Conservation (phyloP, 768 basidiomycete genomes). For the Mycena polygramma region DNA sequence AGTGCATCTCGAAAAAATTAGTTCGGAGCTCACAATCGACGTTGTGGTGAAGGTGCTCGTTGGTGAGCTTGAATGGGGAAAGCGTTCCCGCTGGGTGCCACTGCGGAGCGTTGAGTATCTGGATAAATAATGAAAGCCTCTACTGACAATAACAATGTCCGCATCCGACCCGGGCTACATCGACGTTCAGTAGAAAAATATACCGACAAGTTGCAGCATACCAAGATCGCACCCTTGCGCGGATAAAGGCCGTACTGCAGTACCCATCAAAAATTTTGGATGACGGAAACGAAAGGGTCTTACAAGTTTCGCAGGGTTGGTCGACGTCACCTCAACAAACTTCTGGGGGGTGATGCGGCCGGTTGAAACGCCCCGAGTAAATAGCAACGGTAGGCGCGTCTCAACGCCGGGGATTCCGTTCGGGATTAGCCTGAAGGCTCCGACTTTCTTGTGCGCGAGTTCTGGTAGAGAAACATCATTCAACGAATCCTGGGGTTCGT, state of each 20-base stretch:
- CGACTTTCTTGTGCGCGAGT: conserved; percentile 12
- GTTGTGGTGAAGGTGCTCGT: conserved; percentile 20
- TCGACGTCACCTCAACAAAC: conserved; percentile 14
- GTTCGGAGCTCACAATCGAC: conserved; percentile 8
- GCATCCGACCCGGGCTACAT: conserved; percentile 21
- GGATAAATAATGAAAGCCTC: not conserved
- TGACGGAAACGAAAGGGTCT: not conserved
- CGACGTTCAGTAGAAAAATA: not conserved
- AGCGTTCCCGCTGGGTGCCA: conserved; percentile 19
- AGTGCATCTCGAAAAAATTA: no score
- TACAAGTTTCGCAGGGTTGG: conserved; percentile 19
- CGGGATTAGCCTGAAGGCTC: conserved; percentile 10
- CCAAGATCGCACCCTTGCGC: conserved; percentile 16
- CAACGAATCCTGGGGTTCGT: not conserved
- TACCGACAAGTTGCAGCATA: not conserved
- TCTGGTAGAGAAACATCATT: conserved; percentile 1
- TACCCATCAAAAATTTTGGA: no score
- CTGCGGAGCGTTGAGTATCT: not conserved
- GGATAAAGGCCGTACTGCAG: conserved; percentile 23
- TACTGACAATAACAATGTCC: conserved; percentile 17
- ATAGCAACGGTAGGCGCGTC: conserved; percentile 15
- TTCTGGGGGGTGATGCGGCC: conserved; percentile 18
- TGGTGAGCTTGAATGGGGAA: conserved; percentile 12
- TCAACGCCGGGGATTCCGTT: conserved; percentile 22
- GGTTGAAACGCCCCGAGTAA: conserved; percentile 12